Evolutionary conservation across 73 alveolate species (phyloP), one percentile per base, ranked within the genome.

Genomic region (Paramecium pentaurelia): DNA sequence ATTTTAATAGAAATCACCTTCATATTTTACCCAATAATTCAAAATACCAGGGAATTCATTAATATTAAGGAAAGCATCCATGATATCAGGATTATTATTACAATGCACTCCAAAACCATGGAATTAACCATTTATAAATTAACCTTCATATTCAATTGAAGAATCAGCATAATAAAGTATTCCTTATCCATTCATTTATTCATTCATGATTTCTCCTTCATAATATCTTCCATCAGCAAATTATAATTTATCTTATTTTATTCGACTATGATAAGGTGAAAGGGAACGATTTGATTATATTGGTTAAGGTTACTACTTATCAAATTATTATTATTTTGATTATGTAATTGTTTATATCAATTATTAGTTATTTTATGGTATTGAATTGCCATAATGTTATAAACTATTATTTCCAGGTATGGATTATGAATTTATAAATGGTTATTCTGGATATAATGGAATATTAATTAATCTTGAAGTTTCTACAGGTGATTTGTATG

Each of bases 21-120:
- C 91, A 45, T 80, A 80, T 80, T 42, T 80, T 38, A 27, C 27
- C 91, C 91, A 80, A 80, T 80, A 80, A 20, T 80, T 28, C 18
- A 8, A 22, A 42, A 80, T 27, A 0, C 44, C 71, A 10, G 71
- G 47, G 20, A 80, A 80, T n/a, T 80, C 91, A 11, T 36, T 22
- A 27, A 80, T 20, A 27, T 25, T 45, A 3, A 80, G 34, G 16
- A 25, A 40, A 40, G 77, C n/a, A 47, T 27, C 58, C 47, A 80
- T 42, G 16, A 27, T 34, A 45, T 40, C 75, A 80, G 71, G 73
- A 44, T 47, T 47, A 4, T 25, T 25, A 80, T 80, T 80, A 12
- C n/a, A 80, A 80, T 80, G 91, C 3, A 47, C 58, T 45, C 77
- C 91, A 80, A 44, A 44, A 25, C 58, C 75, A 45, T 45, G 77